phyloP scores from a whole-genome alignment of 192 early-diverging fungal species.

The Coemansia umbellata region DNA sequence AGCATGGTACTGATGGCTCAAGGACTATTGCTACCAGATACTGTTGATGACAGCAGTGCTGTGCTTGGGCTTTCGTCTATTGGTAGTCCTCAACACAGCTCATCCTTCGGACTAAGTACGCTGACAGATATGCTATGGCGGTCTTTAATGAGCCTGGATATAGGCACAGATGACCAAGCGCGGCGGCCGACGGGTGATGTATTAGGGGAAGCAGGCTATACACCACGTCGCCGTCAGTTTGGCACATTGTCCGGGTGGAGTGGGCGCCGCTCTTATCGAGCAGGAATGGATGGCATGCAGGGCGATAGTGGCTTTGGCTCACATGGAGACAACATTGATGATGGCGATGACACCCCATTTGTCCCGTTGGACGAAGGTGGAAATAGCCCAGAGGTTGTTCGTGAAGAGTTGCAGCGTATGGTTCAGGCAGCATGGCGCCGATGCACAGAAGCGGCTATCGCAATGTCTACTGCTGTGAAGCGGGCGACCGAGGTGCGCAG shows the following conservation, averaged over 20 bases:
- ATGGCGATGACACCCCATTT: slow-evolving; percentile 8
- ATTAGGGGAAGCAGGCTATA: slow-evolving; percentile 6
- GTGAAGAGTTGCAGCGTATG: slow-evolving; percentile 49
- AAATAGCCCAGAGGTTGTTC: slow-evolving; percentile 38
- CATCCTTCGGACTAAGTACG: slow-evolving; percentile 22
- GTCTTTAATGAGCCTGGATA: slow-evolving; percentile 26
- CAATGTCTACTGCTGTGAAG: slow-evolving; percentile 42
- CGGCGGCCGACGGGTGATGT: neutral
- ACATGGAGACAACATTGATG: neutral
- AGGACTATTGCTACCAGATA: slow-evolving; percentile 37
- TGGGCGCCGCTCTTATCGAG: slow-evolving; percentile 15
- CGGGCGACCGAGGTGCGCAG: slow-evolving; percentile 28
- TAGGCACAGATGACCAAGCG: neutral
- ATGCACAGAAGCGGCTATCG: slow-evolving; percentile 43
- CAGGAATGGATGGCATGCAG: slow-evolving; percentile 2
- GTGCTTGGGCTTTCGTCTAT: neutral
- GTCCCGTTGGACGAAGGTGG: slow-evolving; percentile 41
- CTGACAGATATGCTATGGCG: slow-evolving; percentile 36
- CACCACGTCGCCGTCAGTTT: slow-evolving; percentile 33
- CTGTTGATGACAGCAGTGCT: slow-evolving; percentile 17
- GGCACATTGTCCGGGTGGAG: slow-evolving; percentile 16
- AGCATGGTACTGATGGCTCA: slow-evolving; percentile 36
- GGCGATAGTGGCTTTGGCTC: neutral
- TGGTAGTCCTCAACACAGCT: neutral
- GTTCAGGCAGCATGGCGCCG: slow-evolving; percentile 45